A percentile compares a stretch with the other conserved stretches of the same genome.
These are phyloP conservation scores for Solanum phureja DNA, from an alignment of 257 asterid species.

Conservation along the genomic window DNA sequence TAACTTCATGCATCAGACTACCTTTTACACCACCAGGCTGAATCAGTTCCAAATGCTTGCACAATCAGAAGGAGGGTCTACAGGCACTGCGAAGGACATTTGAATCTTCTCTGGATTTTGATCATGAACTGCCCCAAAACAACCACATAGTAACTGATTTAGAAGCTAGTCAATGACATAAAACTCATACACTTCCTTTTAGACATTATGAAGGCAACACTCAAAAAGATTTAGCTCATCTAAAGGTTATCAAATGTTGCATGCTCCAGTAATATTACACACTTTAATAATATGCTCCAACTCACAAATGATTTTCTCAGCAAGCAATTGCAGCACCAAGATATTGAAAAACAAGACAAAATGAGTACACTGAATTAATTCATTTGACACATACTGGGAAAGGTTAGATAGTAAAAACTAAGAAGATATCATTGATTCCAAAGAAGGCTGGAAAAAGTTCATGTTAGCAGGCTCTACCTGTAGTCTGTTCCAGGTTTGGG, in stretches of 20 bases:
- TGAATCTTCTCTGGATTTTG: neutral
- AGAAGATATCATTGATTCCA: neutral
- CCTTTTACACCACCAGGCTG: neutral
- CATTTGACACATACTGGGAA: neutral
- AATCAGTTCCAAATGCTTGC: neutral
- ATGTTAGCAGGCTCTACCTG: neutral
- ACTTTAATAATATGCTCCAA: neutral
- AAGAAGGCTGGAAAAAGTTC: neutral
- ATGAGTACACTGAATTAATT: neutral
- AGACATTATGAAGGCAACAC: neutral
- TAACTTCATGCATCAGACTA: neutral
- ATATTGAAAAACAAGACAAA: neutral
- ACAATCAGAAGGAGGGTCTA: neutral
- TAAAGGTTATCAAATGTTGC: neutral
- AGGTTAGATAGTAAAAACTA: neutral
- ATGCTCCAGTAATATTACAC: neutral
- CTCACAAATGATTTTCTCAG: neutral
- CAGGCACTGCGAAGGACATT: neutral
- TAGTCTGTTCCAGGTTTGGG: neutral
- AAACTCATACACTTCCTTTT: neutral
- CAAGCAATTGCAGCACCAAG: neutral
- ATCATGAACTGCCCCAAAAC: neutral
- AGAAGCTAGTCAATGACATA: neutral
- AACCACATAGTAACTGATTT: neutral
- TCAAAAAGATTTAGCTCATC: neutral